Conservation (phyloP, 2,329 filamentous ascomycete genomes). For the Xylaria sp. region DNA sequence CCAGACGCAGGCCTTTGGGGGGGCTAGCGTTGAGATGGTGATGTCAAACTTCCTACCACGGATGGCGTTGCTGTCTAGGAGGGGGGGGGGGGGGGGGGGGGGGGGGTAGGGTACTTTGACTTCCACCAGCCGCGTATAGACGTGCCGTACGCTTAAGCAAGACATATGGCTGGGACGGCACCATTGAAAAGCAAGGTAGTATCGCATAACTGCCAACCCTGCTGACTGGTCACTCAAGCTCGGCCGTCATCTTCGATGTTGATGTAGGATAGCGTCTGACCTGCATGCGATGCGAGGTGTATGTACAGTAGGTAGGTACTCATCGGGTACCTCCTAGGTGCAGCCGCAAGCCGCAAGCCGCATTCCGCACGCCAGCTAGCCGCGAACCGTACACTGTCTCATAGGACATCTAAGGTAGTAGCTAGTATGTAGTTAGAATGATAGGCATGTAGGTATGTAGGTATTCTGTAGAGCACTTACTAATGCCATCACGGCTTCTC, state of each 20-base stretch:
- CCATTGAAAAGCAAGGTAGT: constrained; percentile 31
- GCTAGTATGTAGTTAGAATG: too few relatives aligned
- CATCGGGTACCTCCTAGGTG: constrained; percentile 31
- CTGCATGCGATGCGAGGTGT: constrained; percentile 28
- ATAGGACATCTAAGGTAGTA: background rate
- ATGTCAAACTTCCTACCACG: constrained; percentile 21
- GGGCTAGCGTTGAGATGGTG: background rate
- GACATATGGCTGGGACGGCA: constrained; percentile 17
- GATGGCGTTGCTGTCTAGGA: constrained; percentile 19
- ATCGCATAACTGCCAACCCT: constrained; percentile 25
- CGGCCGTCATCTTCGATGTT: constrained; percentile 30
- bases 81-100: too few relatives aligned
- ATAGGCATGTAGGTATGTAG: background rate
- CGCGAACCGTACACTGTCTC: background rate
- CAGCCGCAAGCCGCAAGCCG: constrained; percentile 28
- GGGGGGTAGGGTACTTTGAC: constrained; percentile 1
- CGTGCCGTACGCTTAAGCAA: constrained; percentile 25
- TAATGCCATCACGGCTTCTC: background rate
- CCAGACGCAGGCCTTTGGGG: background rate
- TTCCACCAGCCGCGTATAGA: constrained; percentile 19
- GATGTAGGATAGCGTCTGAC: constrained; percentile 34
- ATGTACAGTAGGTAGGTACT: constrained; percentile 24
- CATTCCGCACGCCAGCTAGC: constrained; percentile 18
- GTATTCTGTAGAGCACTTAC: background rate
- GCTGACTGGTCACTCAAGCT: constrained; percentile 24